Conservation (phyloP, 805 yeast species). For the Starmerella sp. region DNA sequence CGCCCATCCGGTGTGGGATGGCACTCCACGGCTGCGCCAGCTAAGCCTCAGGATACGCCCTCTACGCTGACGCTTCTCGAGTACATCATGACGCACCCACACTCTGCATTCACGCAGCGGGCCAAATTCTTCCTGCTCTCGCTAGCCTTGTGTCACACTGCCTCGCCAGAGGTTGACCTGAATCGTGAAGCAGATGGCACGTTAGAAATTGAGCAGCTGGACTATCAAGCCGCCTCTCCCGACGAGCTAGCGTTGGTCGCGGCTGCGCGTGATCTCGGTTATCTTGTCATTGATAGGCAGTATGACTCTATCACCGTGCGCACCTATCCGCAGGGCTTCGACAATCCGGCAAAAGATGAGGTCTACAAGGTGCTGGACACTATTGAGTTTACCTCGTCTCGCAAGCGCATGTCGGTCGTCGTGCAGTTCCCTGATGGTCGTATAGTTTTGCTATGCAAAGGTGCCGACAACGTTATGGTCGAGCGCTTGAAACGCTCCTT, state of each 20-base stretch:
- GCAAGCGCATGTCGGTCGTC: slow-evolving; percentile 92
- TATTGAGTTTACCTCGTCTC: slow-evolving; percentile 72
- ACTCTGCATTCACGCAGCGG: slow-evolving; percentile 53
- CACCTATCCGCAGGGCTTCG: slow-evolving; percentile 76
- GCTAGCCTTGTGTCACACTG: slow-evolving; percentile 80
- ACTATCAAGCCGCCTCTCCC: slow-evolving; percentile 90
- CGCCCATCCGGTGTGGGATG: slow-evolving; percentile 26
- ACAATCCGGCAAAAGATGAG: slow-evolving; percentile 50
- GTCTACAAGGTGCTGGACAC: slow-evolving; percentile 64
- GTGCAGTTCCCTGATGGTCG: slow-evolving; percentile 65
- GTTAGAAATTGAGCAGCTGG: slow-evolving; percentile 47
- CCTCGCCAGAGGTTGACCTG: slow-evolving; percentile 55
- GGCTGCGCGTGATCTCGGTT: slow-evolving; percentile 94
- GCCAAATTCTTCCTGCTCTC: slow-evolving; percentile 72
- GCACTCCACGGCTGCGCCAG: slow-evolving; percentile 42
- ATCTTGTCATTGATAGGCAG: slow-evolving; percentile 60
- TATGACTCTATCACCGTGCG: slow-evolving; percentile 52
- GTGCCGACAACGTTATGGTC: slow-evolving; percentile 85
- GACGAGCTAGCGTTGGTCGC: slow-evolving; percentile 89
- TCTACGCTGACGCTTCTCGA: slow-evolving; percentile 56
- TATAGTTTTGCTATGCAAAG: slow-evolving; percentile 75
- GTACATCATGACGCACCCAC: slow-evolving; percentile 63
- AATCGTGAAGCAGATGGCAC: slow-evolving; percentile 22
- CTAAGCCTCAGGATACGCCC: slow-evolving; percentile 33
- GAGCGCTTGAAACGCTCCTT: slow-evolving; percentile 48